These are phyloP conservation scores for Botrytis cinerea DNA, from an alignment of 2,329 filamentous ascomycete genomes.

Conservation along the genomic window DNA sequence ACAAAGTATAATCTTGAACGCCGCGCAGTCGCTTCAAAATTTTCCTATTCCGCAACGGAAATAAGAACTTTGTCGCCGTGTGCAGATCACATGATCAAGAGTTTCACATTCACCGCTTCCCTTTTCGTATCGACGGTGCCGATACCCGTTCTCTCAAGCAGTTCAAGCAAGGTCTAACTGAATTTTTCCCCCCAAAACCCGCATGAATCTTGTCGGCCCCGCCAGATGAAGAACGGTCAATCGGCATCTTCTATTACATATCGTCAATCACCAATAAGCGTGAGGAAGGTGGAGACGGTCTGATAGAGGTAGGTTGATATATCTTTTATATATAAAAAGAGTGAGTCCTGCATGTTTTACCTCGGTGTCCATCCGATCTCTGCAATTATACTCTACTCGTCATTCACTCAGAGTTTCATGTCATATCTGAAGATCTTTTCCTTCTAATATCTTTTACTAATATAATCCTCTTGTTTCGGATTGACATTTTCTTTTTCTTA, in stretches of 20 bases:
- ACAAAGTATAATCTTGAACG: not conserved
- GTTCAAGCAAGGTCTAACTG: not conserved
- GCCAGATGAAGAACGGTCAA: slow-evolving; percentile 5
- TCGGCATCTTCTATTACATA: slow-evolving; percentile 11
- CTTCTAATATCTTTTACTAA: not conserved
- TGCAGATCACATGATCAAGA: not conserved
- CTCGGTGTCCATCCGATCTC: not conserved
- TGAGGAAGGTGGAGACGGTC: not conserved
- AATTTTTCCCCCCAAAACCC: not conserved
- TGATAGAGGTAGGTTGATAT: not conserved
- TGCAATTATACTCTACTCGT: not conserved
- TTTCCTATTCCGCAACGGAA: slow-evolving; percentile 5
- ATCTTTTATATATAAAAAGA: not conserved
- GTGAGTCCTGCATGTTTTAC: slow-evolving; percentile 3
- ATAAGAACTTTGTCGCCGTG: not conserved
- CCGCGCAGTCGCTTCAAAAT: not conserved
- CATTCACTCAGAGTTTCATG: not conserved
- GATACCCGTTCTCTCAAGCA: slow-evolving; percentile 8
- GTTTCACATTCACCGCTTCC: not conserved
- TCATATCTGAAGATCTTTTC: not conserved
- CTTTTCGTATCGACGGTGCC: slow-evolving; percentile 8
- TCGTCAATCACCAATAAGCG: not conserved
- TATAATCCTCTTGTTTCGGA: not conserved
- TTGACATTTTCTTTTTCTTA: not conserved
- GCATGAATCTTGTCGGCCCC: not conserved